Evolutionary conservation across 805 yeast species (phyloP), one percentile per base, ranked within the genome.

Genomic region (Hanseniaspora osmophila): DNA sequence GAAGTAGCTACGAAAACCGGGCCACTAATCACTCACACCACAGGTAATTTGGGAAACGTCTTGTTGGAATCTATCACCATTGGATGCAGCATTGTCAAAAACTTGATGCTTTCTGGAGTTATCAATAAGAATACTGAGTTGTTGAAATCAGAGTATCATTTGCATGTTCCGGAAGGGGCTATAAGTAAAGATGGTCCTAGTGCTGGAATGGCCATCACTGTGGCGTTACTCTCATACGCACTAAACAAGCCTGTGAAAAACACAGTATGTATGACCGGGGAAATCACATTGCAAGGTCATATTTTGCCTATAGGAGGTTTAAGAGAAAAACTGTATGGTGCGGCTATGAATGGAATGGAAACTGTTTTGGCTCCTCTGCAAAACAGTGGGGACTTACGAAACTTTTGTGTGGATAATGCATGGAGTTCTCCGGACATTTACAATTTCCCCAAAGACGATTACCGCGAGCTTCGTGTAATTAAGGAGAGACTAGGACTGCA

Each of bases 301-400:
- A 81, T 84, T 0, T 65, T 84, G 40, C 88, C 88, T 7, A 84
- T 84, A 52, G 94, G 94, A 5, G 94, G 94, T 0, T 69, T 84
- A 27, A 73, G 78, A 45, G 94, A 84, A 61, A 83, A 83, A 60
- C 63, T 83, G 37, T 66, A 81, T 17, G 92, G 92, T 2, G 92
- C 92, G 0, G 87, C 84, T 54, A 67, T 83, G 51, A 77, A 81
- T 35, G 80, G 80, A 1, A 69, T 79, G 45, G 68, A 65, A 38
- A 70, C 70, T 46, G 81, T 86, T 33, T 61, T 86, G 38, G 66
- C 83, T 10, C 96, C 96, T 2, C 64, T 80, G 48, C 71, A 76
- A 45, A 83, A 84, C 61, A 66, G 84, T 48, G 69, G 73, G 44
- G 90, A 81, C 53, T 73, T 87, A n/a, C 18, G 17, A 37, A 37